These are phyloP conservation scores for Ceratocystis colombiana DNA, from an alignment of 2,329 filamentous ascomycete genomes.

Conservation along the genomic window DNA sequence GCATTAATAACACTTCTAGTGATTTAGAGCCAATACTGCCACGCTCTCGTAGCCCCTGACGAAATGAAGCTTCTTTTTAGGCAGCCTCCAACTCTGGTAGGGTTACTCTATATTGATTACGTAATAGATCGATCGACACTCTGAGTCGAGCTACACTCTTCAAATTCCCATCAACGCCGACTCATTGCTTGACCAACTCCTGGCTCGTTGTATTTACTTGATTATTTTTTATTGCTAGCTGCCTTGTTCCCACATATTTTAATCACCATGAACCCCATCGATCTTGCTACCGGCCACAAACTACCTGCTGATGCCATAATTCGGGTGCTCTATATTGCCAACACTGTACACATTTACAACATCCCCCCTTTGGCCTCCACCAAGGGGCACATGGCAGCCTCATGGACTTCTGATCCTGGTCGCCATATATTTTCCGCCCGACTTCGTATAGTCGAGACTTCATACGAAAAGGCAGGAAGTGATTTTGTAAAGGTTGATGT, in stretches of 20 bases:
- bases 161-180: background rate
- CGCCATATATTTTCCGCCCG: conserved; percentile 79
- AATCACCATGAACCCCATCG: conserved; percentile 49
- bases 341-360: conserved; percentile 72
- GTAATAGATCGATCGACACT: background rate
- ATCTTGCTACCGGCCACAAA: conserved; percentile 59
- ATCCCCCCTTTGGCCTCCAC: conserved; percentile 70
- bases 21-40: too few species aligned
- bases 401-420: conserved; percentile 62
- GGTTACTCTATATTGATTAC: background rate
- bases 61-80: background rate
- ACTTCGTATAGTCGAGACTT: conserved; percentile 67
- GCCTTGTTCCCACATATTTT: background rate
- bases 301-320: conserved; percentile 71
- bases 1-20: too few species aligned
- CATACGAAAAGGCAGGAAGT: conserved; percentile 44
- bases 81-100: background rate
- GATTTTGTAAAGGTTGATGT: conserved; percentile 56
- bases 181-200: background rate
- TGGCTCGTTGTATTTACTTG: background rate
- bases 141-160: background rate
- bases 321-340: conserved; percentile 67
- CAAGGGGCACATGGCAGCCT: conserved; percentile 65
- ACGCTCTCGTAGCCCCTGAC: background rate
- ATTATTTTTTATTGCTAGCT: background rate